Conservation (phyloP, 73 alveolate species). For the Tetrahymena thermophila region DNA sequence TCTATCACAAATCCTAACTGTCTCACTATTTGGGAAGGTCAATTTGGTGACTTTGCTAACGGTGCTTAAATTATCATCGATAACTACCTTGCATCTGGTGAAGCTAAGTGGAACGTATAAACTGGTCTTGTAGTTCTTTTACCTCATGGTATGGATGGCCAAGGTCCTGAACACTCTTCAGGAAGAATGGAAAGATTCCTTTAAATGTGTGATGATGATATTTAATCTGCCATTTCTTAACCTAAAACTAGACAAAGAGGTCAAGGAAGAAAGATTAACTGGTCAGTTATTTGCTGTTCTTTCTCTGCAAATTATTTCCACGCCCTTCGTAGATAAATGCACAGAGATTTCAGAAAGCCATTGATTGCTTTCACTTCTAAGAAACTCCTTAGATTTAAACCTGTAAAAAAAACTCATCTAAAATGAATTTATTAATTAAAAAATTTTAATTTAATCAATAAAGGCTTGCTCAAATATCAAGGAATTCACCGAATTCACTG, state of each 20-base stretch:
- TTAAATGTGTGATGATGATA: constrained; percentile 68
- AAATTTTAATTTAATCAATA: background rate
- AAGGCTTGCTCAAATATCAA: constrained; percentile 40
- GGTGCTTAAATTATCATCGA: constrained; percentile 80
- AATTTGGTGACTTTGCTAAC: constrained; percentile 83
- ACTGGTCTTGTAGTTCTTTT: constrained; percentile 62
- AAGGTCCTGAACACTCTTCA: constrained; percentile 89
- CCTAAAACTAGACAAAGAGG: constrained; percentile 19
- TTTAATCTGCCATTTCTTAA: constrained; percentile 42
- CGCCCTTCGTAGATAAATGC: constrained; percentile 70
- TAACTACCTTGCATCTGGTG: constrained; percentile 66
- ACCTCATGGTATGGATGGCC: constrained; percentile 88
- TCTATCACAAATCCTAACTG: constrained; percentile 74
- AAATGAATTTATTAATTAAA: constrained; percentile 1
- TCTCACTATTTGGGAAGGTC: constrained; percentile 80
- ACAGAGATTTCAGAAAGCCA: constrained; percentile 84
- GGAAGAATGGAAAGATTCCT: constrained; percentile 80
- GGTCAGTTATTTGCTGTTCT: constrained; percentile 63
- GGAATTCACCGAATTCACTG: constrained; percentile 37
- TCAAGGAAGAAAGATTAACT: constrained; percentile 28
- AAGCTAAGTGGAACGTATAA: constrained; percentile 76
- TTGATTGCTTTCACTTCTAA: constrained; percentile 78
- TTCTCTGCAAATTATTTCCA: constrained; percentile 86
- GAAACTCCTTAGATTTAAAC: constrained; percentile 70
- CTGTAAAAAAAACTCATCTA: constrained; percentile 30